phyloP scores from a whole-genome alignment of 345 rosid species.

The Eucalyptus sp. region DNA sequence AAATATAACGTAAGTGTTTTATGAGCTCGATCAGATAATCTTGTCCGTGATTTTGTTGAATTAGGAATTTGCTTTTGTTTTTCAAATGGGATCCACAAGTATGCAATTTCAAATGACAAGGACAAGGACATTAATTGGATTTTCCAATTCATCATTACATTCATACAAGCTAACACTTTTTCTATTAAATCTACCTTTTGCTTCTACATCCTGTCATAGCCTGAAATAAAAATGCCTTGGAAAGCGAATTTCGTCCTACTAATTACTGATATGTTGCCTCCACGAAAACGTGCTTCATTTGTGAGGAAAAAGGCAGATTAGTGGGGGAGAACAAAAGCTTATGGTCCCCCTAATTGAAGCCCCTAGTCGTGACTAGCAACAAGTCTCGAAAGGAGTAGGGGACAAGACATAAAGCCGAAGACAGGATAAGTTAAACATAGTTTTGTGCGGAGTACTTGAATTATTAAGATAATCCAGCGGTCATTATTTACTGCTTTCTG shows the following conservation, averaged over 20 bases:
- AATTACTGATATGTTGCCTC: not conserved
- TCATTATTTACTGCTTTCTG: not conserved
- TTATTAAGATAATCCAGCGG: not conserved
- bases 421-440: not conserved
- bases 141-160: not conserved
- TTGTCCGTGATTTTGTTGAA: not conserved
- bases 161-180: not conserved
- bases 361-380: not conserved
- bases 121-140: not conserved
- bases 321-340: not conserved
- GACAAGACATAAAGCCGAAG: not conserved
- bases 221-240: not conserved
- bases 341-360: not conserved
- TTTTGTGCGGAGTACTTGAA: not conserved
- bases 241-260: not conserved
- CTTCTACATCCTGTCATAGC: not conserved
- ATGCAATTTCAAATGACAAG: not conserved
- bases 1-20: not conserved
- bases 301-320: not conserved
- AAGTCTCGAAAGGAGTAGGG: not conserved
- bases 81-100: not conserved
- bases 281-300: not conserved
- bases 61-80: not conserved
- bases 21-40: accelerated
- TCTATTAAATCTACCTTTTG: not conserved